These are phyloP conservation scores for Annulohypoxylon stygium DNA, from an alignment of 495 filamentous ascomycete species.

Conservation along the genomic window DNA sequence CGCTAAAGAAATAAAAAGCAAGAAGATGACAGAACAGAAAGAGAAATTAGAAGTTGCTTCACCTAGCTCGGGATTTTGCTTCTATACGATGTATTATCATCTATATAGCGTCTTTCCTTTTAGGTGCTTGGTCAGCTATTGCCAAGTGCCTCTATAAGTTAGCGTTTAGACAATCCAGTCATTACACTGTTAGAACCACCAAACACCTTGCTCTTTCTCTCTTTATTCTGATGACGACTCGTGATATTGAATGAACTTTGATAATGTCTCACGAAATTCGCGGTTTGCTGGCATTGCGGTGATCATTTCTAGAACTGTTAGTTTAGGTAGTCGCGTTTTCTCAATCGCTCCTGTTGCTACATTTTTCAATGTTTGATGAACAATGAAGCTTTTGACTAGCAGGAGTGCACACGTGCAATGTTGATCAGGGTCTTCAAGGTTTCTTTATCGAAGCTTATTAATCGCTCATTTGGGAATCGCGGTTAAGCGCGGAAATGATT, in stretches of 20 bases:
- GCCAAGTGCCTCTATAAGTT: slow-evolving; percentile 4
- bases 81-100: slow-evolving; percentile 25
- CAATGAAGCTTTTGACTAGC: neutral
- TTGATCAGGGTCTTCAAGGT: neutral
- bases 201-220: too few species aligned
- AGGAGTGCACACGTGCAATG: neutral
- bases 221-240: too few species aligned
- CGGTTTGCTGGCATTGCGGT: neutral
- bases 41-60: neutral
- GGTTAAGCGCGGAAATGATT: slow-evolving; percentile 17
- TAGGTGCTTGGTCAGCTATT: slow-evolving; percentile 18
- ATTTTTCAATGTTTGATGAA: neutral
- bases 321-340: neutral
- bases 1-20: neutral
- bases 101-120: slow-evolving; percentile 27
- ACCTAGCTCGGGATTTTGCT: slow-evolving; percentile 6
- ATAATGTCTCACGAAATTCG: neutral
- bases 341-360: neutral
- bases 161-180: slow-evolving; percentile 39
- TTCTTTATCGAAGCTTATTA: slow-evolving; percentile 16
- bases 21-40: neutral
- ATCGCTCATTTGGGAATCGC: slow-evolving; percentile 23
- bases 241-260: neutral
- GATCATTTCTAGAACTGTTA: neutral
- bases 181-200: slow-evolving; percentile 9